Evolutionary conservation across 371 early-diverging fungal genomes (phyloP).

Genomic region (Syncephalastrum monosporum): DNA sequence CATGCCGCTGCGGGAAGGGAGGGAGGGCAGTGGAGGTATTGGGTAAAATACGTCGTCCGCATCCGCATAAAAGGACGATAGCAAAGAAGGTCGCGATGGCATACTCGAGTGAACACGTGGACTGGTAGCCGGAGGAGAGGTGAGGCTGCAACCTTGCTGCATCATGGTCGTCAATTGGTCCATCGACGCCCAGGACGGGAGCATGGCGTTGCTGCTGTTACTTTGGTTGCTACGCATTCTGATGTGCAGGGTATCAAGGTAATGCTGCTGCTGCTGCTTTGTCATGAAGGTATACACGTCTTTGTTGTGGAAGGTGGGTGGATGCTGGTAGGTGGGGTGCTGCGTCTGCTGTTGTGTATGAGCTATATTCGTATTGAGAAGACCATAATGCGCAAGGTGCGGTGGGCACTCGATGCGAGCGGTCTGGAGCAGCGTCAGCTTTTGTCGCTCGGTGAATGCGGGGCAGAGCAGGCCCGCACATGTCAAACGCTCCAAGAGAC

Average conservation of each 20-base stretch:
- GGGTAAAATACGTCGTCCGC: no score
- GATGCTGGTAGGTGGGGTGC: not conserved
- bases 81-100: no score
- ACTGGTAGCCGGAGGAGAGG: not conserved
- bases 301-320: not conserved
- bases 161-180: no score
- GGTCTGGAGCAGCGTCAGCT: conserved; percentile 58
- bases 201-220: not conserved
- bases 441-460: conserved; percentile 76
- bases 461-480: conserved; percentile 69
- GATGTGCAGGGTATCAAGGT: conserved; percentile 4
- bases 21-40: no score
- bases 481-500: conserved; percentile 57
- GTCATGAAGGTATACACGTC: conserved; percentile 15
- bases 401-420: conserved; percentile 33
- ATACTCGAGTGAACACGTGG: not conserved
- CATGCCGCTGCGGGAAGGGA: no score
- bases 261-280: conserved; percentile 3
- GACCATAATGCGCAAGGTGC: conserved; percentile 18
- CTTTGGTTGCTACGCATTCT: not conserved
- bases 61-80: no score
- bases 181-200: no score
- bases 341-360: conserved; percentile 3
- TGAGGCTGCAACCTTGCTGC: no score
- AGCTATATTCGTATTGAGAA: conserved; percentile 1